A percentile compares a stretch with the other conserved stretches of the same genome.
These are phyloP conservation scores for Chlorella variabilis DNA, from an alignment of 163 green algal species.

Conservation along the genomic window DNA sequence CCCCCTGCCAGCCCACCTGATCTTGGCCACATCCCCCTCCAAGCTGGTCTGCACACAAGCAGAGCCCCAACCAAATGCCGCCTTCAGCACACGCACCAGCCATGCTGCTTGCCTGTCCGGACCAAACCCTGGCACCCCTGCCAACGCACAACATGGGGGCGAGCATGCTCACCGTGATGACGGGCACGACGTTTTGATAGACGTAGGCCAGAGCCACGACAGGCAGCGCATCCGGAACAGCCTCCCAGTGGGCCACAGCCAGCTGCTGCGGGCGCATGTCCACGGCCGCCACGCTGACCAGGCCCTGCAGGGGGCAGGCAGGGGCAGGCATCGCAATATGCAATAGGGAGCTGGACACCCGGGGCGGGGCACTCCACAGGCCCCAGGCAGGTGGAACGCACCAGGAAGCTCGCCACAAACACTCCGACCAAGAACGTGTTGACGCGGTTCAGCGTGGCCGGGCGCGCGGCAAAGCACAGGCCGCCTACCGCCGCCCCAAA, in stretches of 20 bases:
- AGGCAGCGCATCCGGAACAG: constrained; percentile 73
- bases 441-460: constrained; percentile 60
- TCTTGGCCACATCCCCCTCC: constrained; percentile 75
- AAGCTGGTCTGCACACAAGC: constrained; percentile 57
- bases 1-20: constrained; percentile 38
- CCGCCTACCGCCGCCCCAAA: constrained; percentile 40
- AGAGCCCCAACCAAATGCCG: no score
- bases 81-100: no score
- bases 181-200: constrained; percentile 88
- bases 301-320: constrained; percentile 24
- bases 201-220: constrained; percentile 88
- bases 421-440: constrained; percentile 64
- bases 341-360: no score
- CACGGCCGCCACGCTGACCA: constrained; percentile 48
- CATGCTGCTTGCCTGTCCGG: no score
- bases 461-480: constrained; percentile 53
- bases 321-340: no score
- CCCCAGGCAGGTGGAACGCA: no score
- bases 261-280: constrained; percentile 55
- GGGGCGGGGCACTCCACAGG: no score
- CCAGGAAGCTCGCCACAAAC: constrained; percentile 58
- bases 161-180: no score
- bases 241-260: constrained; percentile 61
- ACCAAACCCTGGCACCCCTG: no score
- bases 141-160: no score